A percentile compares a stretch with the other conserved stretches of the same genome.
These are phyloP conservation scores for Rusavskia elegans DNA, from an alignment of 495 filamentous ascomycete genomes.

Conservation along the genomic window DNA sequence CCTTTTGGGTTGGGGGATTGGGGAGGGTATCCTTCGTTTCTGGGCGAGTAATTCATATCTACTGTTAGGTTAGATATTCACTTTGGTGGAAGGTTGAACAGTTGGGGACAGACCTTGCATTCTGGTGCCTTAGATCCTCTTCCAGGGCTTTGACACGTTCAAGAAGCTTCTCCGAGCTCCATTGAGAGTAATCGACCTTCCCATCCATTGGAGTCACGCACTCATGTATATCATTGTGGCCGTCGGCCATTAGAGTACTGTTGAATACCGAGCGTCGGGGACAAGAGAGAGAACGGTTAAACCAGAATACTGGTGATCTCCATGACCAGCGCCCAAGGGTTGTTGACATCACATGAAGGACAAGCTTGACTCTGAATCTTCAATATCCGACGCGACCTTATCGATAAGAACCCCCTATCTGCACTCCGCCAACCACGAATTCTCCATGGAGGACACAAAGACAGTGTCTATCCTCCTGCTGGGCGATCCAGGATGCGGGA, in stretches of 20 bases:
- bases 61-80: constrained; percentile 9
- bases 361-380: too few relatives aligned
- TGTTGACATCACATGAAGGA: too few relatives aligned
- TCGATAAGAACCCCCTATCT: not conserved
- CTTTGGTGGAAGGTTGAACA: not conserved
- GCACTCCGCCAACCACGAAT: too few relatives aligned
- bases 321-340: too few relatives aligned
- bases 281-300: too few relatives aligned
- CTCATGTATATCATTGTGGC: not conserved
- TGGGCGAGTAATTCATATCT: constrained; percentile 3
- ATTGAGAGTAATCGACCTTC: constrained; percentile 34
- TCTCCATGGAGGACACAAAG: constrained; percentile 2
- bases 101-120: constrained; percentile 17
- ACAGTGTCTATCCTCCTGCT: constrained; percentile 59
- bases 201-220: not conserved
- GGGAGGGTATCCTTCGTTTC: not conserved
- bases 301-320: too few relatives aligned
- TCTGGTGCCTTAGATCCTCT: constrained; percentile 34
- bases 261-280: not conserved
- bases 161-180: constrained; percentile 51
- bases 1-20: constrained; percentile 2
- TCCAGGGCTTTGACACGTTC: constrained; percentile 51
- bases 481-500: constrained; percentile 68
- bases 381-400: not conserved
- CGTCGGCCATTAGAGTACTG: not conserved